Evolutionary conservation across 169 alveolate species (phyloP).

Genomic region (Plasmodium chabaudi): DNA sequence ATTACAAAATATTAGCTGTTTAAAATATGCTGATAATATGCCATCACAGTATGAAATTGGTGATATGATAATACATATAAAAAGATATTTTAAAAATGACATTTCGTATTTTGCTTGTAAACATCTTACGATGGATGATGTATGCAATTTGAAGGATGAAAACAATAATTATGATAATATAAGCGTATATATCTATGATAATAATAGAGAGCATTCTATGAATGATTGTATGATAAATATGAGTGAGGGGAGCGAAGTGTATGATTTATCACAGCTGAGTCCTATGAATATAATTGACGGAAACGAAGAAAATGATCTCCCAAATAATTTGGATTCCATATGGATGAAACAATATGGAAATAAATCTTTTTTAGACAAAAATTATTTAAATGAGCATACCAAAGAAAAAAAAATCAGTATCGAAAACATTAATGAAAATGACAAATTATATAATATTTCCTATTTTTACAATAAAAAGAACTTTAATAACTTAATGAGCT

Average conservation of each 20-base stretch:
- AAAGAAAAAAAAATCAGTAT: slow-evolving; percentile 8
- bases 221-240: slow-evolving; percentile 7
- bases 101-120: slow-evolving; percentile 70
- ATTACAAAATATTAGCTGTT: slow-evolving; percentile 34
- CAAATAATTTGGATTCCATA: background rate
- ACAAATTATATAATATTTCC: slow-evolving; percentile 16
- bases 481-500: background rate
- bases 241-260: slow-evolving; percentile 23
- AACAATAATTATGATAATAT: slow-evolving; percentile 48
- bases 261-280: slow-evolving; percentile 20
- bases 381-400: slow-evolving; percentile 7
- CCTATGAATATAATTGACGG: slow-evolving; percentile 10
- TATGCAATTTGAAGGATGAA: slow-evolving; percentile 46
- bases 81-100: slow-evolving; percentile 45
- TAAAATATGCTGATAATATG: slow-evolving; percentile 16
- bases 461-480: slow-evolving; percentile 6
- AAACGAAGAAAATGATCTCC: slow-evolving; percentile 9
- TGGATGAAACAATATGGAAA: slow-evolving; percentile 1
- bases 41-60: slow-evolving; percentile 7
- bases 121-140: slow-evolving; percentile 40
- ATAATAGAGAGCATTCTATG: slow-evolving; percentile 31
- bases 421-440: slow-evolving; percentile 20
- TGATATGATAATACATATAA: slow-evolving; percentile 67
- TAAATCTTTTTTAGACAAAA: slow-evolving; percentile 14
- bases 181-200: slow-evolving; percentile 51